Percentiles rank a stretch among this genome's conserved stretches.
Evolutionary conservation across 768 basidiomycete species (phyloP).

Genomic region (Coprinopsis strossmayeri): DNA sequence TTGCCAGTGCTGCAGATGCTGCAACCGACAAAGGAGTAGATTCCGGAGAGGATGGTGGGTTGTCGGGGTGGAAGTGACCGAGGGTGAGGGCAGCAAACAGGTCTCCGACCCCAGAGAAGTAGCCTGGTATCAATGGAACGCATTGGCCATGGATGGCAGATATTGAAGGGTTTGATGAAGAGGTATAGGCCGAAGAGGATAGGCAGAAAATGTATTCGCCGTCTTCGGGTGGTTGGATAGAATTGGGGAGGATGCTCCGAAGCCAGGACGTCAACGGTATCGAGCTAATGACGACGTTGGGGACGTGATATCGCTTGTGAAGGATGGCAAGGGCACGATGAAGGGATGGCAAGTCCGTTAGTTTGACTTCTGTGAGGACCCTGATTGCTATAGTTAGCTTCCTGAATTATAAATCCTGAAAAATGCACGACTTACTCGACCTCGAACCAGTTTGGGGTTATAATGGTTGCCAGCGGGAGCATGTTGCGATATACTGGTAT

Average conservation of each 20-base stretch:
- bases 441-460: conserved; percentile 98
- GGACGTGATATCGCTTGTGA: conserved; percentile 70
- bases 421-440: conserved; percentile 90
- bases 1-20: conserved; percentile 60
- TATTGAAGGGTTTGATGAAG: conserved; percentile 8
- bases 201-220: conserved; percentile 71
- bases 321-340: conserved; percentile 63
- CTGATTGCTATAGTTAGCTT: conserved; percentile 32
- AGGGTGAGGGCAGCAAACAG: conserved; percentile 91
- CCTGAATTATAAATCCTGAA: too few species aligned
- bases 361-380: conserved; percentile 63
- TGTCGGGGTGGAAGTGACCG: conserved; percentile 55
- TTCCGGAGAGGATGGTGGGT: conserved; percentile 10
- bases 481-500: conserved; percentile 80
- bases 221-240: conserved; percentile 31
- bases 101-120: conserved; percentile 96
- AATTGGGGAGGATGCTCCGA: conserved; percentile 39
- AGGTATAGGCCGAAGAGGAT: conserved; percentile 46
- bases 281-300: conserved; percentile 89
- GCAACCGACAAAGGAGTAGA: conserved; percentile 48
- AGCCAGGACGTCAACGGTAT: conserved; percentile 69
- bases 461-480: conserved; percentile 81
- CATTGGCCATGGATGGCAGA: conserved; percentile 60
- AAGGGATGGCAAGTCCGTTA: conserved; percentile 63
- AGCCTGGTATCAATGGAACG: conserved; percentile 78